phyloP scores from a whole-genome alignment of 441 rosid species.

The Pelargonium citronellum region DNA sequence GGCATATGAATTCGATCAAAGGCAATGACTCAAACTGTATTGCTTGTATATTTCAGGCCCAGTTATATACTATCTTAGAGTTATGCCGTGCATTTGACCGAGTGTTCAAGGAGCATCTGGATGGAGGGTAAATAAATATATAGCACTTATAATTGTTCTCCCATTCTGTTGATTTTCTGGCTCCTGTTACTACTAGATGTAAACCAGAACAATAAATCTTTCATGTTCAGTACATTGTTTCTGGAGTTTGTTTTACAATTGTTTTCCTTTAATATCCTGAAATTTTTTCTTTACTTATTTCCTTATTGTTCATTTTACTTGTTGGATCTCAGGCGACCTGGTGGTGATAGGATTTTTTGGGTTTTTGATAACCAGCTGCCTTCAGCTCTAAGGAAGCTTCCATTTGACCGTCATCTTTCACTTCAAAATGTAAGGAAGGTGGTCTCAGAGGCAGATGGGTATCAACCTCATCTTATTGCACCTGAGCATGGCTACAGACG shows the following conservation, averaged over 20 bases:
- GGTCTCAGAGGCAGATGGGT: slow-evolving; percentile 97
- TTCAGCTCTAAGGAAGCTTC: slow-evolving; percentile 92
- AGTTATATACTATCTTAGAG: slow-evolving; percentile 86
- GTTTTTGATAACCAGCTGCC: slow-evolving; percentile 95
- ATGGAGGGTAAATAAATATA: slow-evolving; percentile 68
- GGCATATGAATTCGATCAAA: background rate
- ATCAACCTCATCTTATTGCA: slow-evolving; percentile 98
- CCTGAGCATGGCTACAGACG: slow-evolving; percentile 98
- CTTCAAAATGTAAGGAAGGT: slow-evolving; percentile 85
- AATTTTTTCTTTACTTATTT: background rate
- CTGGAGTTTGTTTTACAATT: background rate
- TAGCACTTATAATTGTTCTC: background rate
- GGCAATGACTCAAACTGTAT: background rate
- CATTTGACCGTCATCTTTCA: slow-evolving; percentile 87
- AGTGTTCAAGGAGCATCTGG: slow-evolving; percentile 92
- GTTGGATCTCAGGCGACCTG: slow-evolving; percentile 67
- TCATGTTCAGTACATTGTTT: background rate
- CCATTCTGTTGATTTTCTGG: slow-evolving; percentile 18
- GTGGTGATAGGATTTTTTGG: slow-evolving; percentile 93
- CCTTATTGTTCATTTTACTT: background rate
- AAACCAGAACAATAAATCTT: background rate
- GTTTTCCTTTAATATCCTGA: background rate
- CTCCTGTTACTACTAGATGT: background rate
- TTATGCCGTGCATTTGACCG: slow-evolving; percentile 96
- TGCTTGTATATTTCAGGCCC: slow-evolving; percentile 51